Base-by-base conservation (phyloP, 306 rosid genomes). In the Carpinus fangiana region DNA sequence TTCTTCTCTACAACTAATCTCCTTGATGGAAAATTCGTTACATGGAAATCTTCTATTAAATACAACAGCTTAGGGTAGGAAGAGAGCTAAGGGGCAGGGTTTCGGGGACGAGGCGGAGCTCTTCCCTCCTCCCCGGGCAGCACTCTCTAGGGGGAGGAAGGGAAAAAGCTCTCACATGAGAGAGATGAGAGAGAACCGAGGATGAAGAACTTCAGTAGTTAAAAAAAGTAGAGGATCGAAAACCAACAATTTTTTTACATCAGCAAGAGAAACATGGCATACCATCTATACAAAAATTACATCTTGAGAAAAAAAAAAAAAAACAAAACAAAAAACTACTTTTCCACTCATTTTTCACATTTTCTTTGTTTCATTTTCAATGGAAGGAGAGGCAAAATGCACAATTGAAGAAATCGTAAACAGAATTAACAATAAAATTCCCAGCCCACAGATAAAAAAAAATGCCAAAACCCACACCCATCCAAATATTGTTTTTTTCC, bases 211-310 rank as follows among this genome's bases (percentile, higher is more conserved):
- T 41, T 41, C 46, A 62, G 13, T 64, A 31, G 46, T 64, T 64
- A 3, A 64, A 64, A 64, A 45, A 64, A 34, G n/a, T 14, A 7
- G 7, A 66, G 7, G 18, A 57, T 4, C 18, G 20, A n/a, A 61
- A 76, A 4, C 36, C 46, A 70, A 70, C 16, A 21, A 54, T 26
- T 50, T n/a, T 59, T 50, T n/a, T 59, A 78, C 26, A 60, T 71
- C 38, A 74, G 12, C 56, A 74, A 79, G 45, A 60, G 65, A 69
- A 69, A 72, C 14, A 21, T 72, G 9, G 54, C 64, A 59, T 59
- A 8, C 43, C 57, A 57, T 76, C 64, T 80, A 78, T 76, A 80
- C 84, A 84, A 78, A 84, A 66, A 72, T 80, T 84, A 84, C 79
- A 84, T 66, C 53, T 59, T 57, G 80, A 26, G 46, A 62, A n/a